Evolutionary conservation across 257 asterid species (phyloP).

Genomic region (Paraleonurus japonicus): DNA sequence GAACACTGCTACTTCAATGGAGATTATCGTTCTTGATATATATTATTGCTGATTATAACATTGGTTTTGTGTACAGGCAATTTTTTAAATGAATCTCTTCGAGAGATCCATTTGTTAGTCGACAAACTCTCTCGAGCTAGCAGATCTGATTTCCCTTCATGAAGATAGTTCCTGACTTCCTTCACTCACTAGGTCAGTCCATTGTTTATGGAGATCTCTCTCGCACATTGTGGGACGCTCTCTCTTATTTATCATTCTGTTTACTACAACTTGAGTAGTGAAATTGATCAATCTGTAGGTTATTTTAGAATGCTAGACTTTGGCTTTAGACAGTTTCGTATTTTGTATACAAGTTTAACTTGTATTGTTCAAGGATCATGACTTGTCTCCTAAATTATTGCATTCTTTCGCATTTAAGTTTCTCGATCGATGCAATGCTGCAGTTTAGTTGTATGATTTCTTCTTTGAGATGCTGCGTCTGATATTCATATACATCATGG

Average conservation of each 20-base stretch:
- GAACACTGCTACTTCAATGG: slow-evolving; percentile 14
- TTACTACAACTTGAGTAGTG: slow-evolving; percentile 24
- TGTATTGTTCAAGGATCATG: slow-evolving; percentile 1
- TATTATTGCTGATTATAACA: slow-evolving; percentile 31
- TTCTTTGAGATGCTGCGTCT: not conserved
- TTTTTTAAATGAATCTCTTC: slow-evolving; percentile 30
- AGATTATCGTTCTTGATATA: slow-evolving; percentile 22
- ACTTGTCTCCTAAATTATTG: not conserved
- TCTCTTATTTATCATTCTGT: slow-evolving; percentile 27
- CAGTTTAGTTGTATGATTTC: not conserved
- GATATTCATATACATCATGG: not conserved
- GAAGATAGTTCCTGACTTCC: slow-evolving; percentile 36
- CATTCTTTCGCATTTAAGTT: slow-evolving; percentile 12
- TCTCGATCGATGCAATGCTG: not conserved
- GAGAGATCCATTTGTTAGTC: slow-evolving; percentile 31
- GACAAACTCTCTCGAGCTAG: slow-evolving; percentile 30
- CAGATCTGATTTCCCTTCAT: slow-evolving; percentile 13
- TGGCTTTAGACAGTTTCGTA: slow-evolving; percentile 15
- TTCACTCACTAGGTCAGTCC: slow-evolving; percentile 38
- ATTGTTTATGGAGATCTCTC: slow-evolving; percentile 37
- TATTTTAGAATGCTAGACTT: slow-evolving; percentile 20
- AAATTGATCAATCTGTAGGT: slow-evolving; percentile 16
- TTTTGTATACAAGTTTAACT: not conserved
- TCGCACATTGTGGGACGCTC: slow-evolving; percentile 44
- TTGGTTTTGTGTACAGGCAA: slow-evolving; percentile 34